phyloP scores from a whole-genome alignment of 75 land plant genomes.

The Selaginella tamariscina region DNA sequence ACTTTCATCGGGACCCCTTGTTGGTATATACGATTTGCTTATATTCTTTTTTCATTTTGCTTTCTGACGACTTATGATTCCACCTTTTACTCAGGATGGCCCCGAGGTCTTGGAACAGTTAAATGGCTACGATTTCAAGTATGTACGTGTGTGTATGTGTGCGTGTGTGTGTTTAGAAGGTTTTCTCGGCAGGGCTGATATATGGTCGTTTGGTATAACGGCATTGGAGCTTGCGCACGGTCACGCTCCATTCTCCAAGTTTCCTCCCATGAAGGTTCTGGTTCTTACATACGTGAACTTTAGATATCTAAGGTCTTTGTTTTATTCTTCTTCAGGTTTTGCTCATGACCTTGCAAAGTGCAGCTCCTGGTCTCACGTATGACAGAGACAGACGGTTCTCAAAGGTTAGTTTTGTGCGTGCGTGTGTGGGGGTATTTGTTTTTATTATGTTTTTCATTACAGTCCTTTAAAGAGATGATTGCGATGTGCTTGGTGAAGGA shows the following conservation, averaged over 20 bases:
- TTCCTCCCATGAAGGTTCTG: constrained; percentile 30
- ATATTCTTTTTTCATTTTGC: background rate
- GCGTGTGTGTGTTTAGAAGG: background rate
- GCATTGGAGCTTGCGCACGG: constrained; percentile 13
- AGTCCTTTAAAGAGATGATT: constrained; percentile 97
- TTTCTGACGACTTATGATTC: background rate
- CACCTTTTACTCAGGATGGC: constrained; percentile 9
- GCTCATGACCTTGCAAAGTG: constrained; percentile 85
- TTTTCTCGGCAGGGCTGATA: constrained; percentile 12
- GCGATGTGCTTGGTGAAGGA: constrained; percentile 32
- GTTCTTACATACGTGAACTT: background rate
- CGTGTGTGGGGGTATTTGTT: no score
- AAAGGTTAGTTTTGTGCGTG: constrained; percentile 43
- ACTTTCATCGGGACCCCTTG: constrained; percentile 98
- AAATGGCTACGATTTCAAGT: constrained; percentile 17
- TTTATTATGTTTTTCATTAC: constrained; percentile 12
- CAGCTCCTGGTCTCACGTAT: constrained; percentile 89
- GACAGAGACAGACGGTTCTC: constrained; percentile 77
- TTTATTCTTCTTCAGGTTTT: constrained; percentile 66
- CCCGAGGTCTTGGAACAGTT: constrained; percentile 17
- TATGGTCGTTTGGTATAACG: constrained; percentile 11
- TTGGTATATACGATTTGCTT: constrained; percentile 37
- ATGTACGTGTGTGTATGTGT: background rate
- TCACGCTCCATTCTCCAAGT: constrained; percentile 15
- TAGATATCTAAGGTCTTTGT: background rate